A percentile compares a stretch with the other conserved stretches of the same genome.
phyloP scores from a whole-genome alignment of 306 rosid genomes.

The Chamaecrista fasciculata region DNA sequence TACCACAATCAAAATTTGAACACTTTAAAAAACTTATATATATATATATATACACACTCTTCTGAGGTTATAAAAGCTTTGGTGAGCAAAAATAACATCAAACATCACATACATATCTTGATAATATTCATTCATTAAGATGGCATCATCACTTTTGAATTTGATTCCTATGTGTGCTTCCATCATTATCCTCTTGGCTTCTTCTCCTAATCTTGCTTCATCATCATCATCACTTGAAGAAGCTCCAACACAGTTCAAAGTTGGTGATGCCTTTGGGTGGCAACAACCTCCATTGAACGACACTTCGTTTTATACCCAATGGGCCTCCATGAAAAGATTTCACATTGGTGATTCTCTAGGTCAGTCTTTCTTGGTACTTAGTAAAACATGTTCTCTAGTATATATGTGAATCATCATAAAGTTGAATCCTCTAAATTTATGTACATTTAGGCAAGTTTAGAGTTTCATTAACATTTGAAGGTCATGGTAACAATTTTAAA shows the following conservation, averaged over 20 bases:
- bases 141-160: constrained; percentile 30
- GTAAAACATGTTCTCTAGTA: too few relatives aligned
- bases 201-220: not conserved
- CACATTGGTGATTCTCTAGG: constrained; percentile 79
- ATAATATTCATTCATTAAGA: too few relatives aligned
- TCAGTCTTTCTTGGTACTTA: constrained; percentile 35
- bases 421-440: too few relatives aligned
- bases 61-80: not conserved
- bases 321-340: constrained; percentile 68
- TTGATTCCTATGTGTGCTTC: constrained; percentile 8
- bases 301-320: constrained; percentile 47
- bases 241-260: constrained; percentile 52
- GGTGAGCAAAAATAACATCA: not conserved
- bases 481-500: too few relatives aligned
- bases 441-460: too few relatives aligned
- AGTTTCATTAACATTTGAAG: too few relatives aligned
- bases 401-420: too few relatives aligned
- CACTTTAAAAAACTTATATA: not conserved
- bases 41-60: constrained; percentile 4
- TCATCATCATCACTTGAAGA: too few relatives aligned
- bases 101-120: too few relatives aligned
- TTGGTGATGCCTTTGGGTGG: constrained; percentile 77
- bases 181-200: constrained; percentile 27
- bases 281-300: constrained; percentile 43
- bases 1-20: not conserved